Conservation (phyloP, 352 stramenopile species). For the Nannochloropsis limnetica region DNA sequence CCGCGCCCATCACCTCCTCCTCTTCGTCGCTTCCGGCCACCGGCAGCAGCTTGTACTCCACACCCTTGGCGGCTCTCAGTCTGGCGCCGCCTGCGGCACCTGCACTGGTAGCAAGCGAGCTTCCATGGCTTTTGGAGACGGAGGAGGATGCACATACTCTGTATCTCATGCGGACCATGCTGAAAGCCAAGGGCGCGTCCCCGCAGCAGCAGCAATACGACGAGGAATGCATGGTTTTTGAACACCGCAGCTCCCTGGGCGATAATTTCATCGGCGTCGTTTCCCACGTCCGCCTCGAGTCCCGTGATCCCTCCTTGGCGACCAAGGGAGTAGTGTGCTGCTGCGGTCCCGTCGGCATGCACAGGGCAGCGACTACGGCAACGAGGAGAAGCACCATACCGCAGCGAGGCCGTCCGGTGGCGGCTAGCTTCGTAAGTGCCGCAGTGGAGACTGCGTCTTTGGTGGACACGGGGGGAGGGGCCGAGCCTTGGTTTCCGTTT, state of each 20-base stretch:
- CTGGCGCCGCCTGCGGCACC: conserved; percentile 19
- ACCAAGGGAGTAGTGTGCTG: not conserved
- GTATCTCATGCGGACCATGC: conserved; percentile 30
- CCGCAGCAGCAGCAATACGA: not conserved
- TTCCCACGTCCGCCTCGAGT: conserved; percentile 26
- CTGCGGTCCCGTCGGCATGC: not conserved
- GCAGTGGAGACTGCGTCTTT: conserved; percentile 10
- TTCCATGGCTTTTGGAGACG: conserved; percentile 24
- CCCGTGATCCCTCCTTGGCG: not conserved
- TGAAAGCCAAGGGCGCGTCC: not conserved
- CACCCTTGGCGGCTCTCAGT: not conserved
- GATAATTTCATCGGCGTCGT: conserved; percentile 28
- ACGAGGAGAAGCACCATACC: not conserved
- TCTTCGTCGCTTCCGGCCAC: not conserved
- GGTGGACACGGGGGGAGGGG: conserved; percentile 24
- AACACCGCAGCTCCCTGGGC: conserved; percentile 4
- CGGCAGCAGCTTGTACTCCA: not conserved
- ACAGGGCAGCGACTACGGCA: not conserved
- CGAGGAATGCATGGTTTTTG: conserved; percentile 16
- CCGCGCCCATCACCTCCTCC: not conserved
- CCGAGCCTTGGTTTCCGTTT: conserved; percentile 34
- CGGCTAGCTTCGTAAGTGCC: not conserved
- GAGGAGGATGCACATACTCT: conserved; percentile 11
- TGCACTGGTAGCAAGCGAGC: not conserved
- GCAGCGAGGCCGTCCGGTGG: conserved; percentile 5